Percentiles rank a stretch among this genome's conserved stretches.
phyloP scores from a whole-genome alignment of 495 filamentous ascomycete species.

The Penicillium desertorum region DNA sequence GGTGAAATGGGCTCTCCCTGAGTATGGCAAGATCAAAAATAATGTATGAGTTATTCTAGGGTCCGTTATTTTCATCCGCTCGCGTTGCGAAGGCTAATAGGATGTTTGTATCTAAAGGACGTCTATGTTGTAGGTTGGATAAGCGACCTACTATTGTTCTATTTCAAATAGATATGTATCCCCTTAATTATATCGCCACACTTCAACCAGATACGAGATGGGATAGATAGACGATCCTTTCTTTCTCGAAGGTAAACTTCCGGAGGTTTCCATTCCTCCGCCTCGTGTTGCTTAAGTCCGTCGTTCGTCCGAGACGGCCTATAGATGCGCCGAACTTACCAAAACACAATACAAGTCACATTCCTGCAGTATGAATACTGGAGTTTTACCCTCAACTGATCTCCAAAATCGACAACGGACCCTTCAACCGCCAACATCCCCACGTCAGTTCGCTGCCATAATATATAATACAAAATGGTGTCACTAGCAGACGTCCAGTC shows the following conservation, averaged over 20 bases:
- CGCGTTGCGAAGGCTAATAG: no score
- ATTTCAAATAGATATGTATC: no score
- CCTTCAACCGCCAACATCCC: not conserved
- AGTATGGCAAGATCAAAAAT: constrained; percentile 28
- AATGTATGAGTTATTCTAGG: constrained; percentile 8
- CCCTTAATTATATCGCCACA: no score
- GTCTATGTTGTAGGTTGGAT: no score
- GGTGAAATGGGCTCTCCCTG: constrained; percentile 43
- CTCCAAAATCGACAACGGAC: not conserved
- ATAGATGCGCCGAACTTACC: not conserved
- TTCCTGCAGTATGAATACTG: not conserved
- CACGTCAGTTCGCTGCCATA: not conserved
- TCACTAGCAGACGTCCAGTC: constrained; percentile 33
- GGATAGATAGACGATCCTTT: no score
- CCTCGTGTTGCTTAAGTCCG: not conserved
- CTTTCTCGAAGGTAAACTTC: no score
- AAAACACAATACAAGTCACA: not conserved
- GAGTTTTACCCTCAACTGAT: not conserved
- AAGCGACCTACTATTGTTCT: no score
- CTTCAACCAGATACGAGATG: no score
- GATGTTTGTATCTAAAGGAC: no score
- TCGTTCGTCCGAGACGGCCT: constrained; percentile 2
- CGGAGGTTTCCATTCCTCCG: not conserved
- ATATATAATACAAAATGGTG: constrained; percentile 30
- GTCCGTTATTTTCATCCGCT: not conserved